Percentiles rank a stretch among this genome's conserved stretches.
Evolutionary conservation across 1,284 basidiomycete genomes (phyloP).

Genomic region (Vanrija pseudolonga): DNA sequence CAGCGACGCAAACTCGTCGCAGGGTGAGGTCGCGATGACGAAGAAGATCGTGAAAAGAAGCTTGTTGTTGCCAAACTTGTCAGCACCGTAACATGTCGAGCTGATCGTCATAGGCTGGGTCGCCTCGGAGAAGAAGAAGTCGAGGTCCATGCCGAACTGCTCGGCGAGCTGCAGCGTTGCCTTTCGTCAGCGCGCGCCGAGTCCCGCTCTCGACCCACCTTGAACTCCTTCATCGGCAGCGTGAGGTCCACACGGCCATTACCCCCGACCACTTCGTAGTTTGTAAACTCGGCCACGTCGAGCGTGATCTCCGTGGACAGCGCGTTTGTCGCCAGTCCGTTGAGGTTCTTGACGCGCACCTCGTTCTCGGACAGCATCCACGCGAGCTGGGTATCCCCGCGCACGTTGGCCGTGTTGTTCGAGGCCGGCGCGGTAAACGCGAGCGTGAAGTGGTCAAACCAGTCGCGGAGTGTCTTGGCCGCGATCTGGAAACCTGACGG

Average conservation of each 20-base stretch:
- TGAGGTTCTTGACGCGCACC: slow-evolving; percentile 44
- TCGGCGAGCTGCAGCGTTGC: slow-evolving; percentile 44
- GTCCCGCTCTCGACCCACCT: slow-evolving; percentile 25
- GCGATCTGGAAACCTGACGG: slow-evolving; percentile 41
- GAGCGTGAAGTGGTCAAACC: slow-evolving; percentile 47
- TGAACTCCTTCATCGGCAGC: slow-evolving; percentile 49
- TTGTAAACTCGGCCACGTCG: slow-evolving; percentile 40
- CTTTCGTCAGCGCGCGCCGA: slow-evolving; percentile 18
- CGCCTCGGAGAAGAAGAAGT: slow-evolving; percentile 40
- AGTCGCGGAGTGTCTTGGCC: slow-evolving; percentile 40
- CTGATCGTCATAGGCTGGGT: slow-evolving; percentile 44
- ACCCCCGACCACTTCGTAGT: slow-evolving; percentile 29
- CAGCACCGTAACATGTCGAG: slow-evolving; percentile 14
- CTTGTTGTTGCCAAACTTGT: slow-evolving; percentile 23
- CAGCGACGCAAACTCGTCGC: slow-evolving; percentile 34
- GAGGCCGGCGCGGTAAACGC: slow-evolving; percentile 14
- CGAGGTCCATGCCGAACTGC: slow-evolving; percentile 38
- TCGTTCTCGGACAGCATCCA: slow-evolving; percentile 42
- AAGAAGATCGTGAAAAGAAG: slow-evolving; percentile 38
- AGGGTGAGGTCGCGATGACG: slow-evolving; percentile 44
- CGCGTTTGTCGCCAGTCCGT: slow-evolving; percentile 10
- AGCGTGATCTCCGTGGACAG: slow-evolving; percentile 46
- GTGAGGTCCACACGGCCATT: slow-evolving; percentile 35
- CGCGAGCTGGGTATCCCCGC: slow-evolving; percentile 39
- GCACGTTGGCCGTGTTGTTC: slow-evolving; percentile 5